Percentiles rank a stretch among this genome's conserved stretches.
Conservation (phyloP, 805 yeast genomes). For the Vanderwaltozyma tropicalis region DNA sequence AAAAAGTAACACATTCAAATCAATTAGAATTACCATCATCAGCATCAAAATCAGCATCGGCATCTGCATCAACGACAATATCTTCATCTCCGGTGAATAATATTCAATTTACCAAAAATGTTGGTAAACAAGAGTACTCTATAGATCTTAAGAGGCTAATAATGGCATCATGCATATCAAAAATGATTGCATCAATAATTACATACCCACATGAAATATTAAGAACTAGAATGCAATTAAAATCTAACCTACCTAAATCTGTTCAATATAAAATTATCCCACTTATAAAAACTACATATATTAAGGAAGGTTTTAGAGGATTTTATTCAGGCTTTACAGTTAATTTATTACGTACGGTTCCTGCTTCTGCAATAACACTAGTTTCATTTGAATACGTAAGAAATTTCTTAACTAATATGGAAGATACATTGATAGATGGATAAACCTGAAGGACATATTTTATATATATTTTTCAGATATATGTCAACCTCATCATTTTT, state of each 20-base stretch:
- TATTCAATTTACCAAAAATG: no score
- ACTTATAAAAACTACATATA: conserved; percentile 27
- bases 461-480: no score
- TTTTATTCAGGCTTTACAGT: conserved; percentile 86
- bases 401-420: conserved; percentile 33
- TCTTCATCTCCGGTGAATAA: neutral
- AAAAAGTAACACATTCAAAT: neutral
- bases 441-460: no score
- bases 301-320: conserved; percentile 62
- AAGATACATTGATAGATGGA: conserved; percentile 1
- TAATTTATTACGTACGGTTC: conserved; percentile 82
- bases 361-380: conserved; percentile 90
- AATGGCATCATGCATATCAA: conserved; percentile 67
- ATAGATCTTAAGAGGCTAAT: conserved; percentile 36
- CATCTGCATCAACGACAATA: no score
- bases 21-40: neutral
- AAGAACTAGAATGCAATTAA: conserved; percentile 75
- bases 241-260: conserved; percentile 28
- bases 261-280: conserved; percentile 20
- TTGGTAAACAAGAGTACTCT: conserved; percentile 3
- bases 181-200: conserved; percentile 77
- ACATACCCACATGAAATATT: conserved; percentile 95
- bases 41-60: no score
- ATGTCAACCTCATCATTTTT: no score
- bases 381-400: conserved; percentile 82